Evolutionary conservation across 176 grass and related monocot genomes (phyloP).

Genomic region (Alopecurus myosuroides): DNA sequence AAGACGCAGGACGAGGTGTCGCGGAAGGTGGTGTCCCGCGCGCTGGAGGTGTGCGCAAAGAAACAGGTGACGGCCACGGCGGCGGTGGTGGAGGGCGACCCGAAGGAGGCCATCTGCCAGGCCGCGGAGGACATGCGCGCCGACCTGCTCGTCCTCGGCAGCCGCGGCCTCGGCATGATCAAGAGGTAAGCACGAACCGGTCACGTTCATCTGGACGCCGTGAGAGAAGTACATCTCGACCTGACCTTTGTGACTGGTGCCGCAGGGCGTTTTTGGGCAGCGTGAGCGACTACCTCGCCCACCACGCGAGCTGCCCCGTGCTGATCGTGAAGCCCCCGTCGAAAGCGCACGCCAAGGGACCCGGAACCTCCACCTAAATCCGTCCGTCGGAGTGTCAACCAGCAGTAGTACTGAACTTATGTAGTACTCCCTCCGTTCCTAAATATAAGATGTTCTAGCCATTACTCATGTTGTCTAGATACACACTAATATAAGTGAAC

Average conservation of each 20-base stretch:
- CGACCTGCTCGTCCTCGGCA: slow-evolving; percentile 69
- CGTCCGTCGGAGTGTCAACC: background rate
- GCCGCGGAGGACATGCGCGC: slow-evolving; percentile 49
- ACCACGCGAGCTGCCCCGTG: slow-evolving; percentile 68
- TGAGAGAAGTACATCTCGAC: too few relatives aligned
- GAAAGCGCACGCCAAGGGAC: slow-evolving; percentile 27
- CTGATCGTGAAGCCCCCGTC: slow-evolving; percentile 49
- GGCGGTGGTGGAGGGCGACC: slow-evolving; percentile 63
- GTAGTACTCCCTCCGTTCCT: too few relatives aligned
- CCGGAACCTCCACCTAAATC: background rate
- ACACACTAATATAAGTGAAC: too few relatives aligned
- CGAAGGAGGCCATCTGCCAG: slow-evolving; percentile 70
- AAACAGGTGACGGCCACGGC: slow-evolving; percentile 42
- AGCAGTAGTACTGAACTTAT: background rate
- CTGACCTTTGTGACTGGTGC: background rate
- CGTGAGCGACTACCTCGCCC: slow-evolving; percentile 71
- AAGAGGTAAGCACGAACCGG: slow-evolving; percentile 34
- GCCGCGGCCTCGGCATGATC: slow-evolving; percentile 60
- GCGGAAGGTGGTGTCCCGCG: slow-evolving; percentile 30
- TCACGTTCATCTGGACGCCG: too few relatives aligned
- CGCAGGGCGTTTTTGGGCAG: slow-evolving; percentile 74
- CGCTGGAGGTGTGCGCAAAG: slow-evolving; percentile 42
- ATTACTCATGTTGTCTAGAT: too few relatives aligned
- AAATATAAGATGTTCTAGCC: too few relatives aligned
- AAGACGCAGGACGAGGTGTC: slow-evolving; percentile 63